A percentile compares a stretch with the other conserved stretches of the same genome.
Conservation (phyloP, 192 early-diverging fungal species). For the Diversispora eburnea region DNA sequence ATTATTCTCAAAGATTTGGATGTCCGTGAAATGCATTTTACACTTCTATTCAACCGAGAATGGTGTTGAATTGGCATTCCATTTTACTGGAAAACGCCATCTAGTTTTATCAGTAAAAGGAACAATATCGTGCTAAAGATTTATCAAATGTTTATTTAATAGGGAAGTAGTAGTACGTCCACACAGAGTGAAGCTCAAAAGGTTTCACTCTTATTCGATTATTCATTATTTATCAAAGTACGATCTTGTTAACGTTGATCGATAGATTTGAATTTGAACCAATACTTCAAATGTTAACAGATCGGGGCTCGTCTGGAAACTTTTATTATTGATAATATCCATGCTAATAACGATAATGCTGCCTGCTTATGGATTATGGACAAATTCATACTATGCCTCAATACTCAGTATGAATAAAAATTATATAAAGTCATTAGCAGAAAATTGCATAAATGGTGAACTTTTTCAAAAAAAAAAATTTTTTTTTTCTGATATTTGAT, state of each 20-base stretch:
- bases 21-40: constrained; percentile 18
- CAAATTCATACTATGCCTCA: neutral
- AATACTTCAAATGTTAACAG: constrained; percentile 26
- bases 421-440: constrained; percentile 9
- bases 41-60: constrained; percentile 18
- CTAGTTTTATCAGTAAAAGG: constrained; percentile 20
- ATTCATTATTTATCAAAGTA: constrained; percentile 15
- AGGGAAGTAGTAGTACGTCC: too few species aligned
- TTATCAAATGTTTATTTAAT: constrained; percentile 17
- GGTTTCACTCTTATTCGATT: constrained; percentile 5
- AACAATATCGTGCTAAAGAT: constrained; percentile 1
- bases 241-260: neutral
- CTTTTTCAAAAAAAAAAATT: neutral
- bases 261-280: neutral
- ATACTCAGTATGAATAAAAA: constrained; percentile 19
- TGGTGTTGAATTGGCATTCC: neutral
- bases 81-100: constrained; percentile 26
- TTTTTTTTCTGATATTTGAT: too few species aligned
- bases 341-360: constrained; percentile 2
- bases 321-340: constrained; percentile 21
- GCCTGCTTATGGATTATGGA: constrained; percentile 12
- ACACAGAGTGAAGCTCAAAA: neutral
- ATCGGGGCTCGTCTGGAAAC: constrained; percentile 1
- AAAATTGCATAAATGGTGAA: constrained; percentile 15
- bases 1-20: neutral